Evolutionary conservation across 208 protist genomes (phyloP).

Genomic region (Trypanosoma cruzi): DNA sequence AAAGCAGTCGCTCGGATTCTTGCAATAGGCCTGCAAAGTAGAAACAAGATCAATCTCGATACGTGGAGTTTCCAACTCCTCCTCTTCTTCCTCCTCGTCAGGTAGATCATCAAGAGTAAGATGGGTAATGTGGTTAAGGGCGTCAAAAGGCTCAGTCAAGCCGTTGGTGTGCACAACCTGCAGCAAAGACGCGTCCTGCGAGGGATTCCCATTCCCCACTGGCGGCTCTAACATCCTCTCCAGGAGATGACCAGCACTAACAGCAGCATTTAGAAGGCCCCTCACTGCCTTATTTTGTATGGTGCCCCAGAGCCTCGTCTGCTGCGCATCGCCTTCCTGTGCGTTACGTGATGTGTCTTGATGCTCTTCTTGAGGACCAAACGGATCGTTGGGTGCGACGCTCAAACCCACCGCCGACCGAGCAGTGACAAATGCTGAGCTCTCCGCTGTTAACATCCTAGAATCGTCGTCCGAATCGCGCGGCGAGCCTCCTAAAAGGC

Average conservation of each 20-base stretch:
- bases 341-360: not conserved
- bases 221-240: constrained; percentile 4
- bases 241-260: not conserved
- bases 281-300: not conserved
- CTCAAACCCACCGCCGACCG: not conserved
- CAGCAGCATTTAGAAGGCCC: not conserved
- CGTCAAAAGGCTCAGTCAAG: not conserved
- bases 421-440: not conserved
- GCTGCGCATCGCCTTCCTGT: not conserved
- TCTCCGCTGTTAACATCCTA: not conserved
- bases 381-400: not conserved
- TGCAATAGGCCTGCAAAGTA: constrained; percentile 61
- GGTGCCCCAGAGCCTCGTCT: not conserved
- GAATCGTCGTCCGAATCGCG: not conserved
- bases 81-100: constrained; percentile 33
- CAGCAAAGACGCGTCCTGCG: not conserved
- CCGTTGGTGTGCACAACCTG: constrained; percentile 20
- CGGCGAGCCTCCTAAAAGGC: not conserved
- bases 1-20: constrained; percentile 70
- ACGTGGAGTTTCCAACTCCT: constrained; percentile 33
- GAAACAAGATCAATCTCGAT: constrained; percentile 73
- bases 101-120: not conserved
- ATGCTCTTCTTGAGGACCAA: not conserved
- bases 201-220: not conserved
- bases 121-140: not conserved